phyloP scores from a whole-genome alignment of 2,329 filamentous ascomycete species.

The Ceratocystis huliohia region DNA sequence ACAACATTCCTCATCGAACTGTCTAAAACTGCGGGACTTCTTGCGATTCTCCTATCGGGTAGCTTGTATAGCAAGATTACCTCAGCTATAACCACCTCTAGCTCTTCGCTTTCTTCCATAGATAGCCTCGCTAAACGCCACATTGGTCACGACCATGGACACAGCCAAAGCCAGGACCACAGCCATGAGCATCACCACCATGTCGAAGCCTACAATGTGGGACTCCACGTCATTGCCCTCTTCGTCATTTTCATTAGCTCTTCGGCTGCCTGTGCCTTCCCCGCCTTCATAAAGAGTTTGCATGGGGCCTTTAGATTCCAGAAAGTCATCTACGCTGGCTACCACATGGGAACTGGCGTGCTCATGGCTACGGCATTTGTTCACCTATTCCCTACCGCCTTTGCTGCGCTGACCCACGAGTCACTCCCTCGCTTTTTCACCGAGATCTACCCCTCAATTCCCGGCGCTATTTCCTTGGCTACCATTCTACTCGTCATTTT shows the following conservation, averaged over 20 bases:
- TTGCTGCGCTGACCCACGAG: constrained; percentile 48
- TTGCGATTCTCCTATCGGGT: no score
- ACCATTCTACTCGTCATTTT: constrained; percentile 67
- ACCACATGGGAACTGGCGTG: constrained; percentile 69
- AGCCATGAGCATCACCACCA: neutral
- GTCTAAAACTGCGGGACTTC: no score
- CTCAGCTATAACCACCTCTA: neutral
- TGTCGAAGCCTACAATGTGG: constrained; percentile 37
- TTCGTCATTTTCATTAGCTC: constrained; percentile 38
- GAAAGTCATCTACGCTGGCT: constrained; percentile 43
- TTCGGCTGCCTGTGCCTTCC: constrained; percentile 39
- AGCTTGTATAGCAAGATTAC: neutral
- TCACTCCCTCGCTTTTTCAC: constrained; percentile 67
- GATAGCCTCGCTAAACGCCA: neutral
- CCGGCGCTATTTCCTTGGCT: constrained; percentile 67
- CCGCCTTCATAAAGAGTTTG: constrained; percentile 40
- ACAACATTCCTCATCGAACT: no score
- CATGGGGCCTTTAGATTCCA: constrained; percentile 40
- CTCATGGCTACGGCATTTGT: constrained; percentile 66
- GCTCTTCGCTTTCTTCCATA: neutral
- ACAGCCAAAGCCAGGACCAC: neutral
- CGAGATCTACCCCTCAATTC: constrained; percentile 60
- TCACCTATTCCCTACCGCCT: constrained; percentile 56
- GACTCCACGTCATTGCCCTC: constrained; percentile 46
- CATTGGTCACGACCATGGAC: constrained; percentile 8